A percentile compares a stretch with the other conserved stretches of the same genome.
Evolutionary conservation across 345 rosid species (phyloP).

Genomic region (Mangifera indica): DNA sequence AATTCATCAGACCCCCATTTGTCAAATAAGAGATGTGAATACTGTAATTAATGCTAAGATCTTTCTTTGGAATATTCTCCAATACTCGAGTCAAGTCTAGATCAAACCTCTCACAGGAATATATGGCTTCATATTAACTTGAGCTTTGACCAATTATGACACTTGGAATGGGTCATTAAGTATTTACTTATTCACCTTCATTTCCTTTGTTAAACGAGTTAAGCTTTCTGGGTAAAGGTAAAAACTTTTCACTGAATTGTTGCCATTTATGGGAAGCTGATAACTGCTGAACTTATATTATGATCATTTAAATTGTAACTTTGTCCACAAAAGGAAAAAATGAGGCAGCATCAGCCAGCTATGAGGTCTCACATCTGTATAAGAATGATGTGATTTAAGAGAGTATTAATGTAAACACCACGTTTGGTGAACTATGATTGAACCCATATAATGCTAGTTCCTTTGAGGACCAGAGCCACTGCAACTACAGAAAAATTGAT

Average conservation of each 20-base stretch:
- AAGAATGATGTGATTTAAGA: conserved; percentile 20
- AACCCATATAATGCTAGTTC: conserved; percentile 8
- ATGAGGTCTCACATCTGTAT: background rate
- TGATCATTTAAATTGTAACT: background rate
- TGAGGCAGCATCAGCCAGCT: background rate
- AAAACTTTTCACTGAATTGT: background rate
- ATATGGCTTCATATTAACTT: too few species aligned
- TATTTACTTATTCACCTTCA: background rate
- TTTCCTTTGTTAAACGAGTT: background rate
- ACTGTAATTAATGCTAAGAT: background rate
- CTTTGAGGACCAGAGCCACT: conserved; percentile 14
- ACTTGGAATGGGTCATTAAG: too few species aligned
- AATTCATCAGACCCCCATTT: background rate
- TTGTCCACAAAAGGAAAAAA: background rate
- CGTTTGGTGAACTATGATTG: conserved; percentile 16
- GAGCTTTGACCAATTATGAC: too few species aligned
- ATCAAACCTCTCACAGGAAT: too few species aligned
- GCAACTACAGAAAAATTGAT: background rate
- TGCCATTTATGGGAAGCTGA: too few species aligned
- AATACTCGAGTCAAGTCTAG: too few species aligned
- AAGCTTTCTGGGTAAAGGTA: too few species aligned
- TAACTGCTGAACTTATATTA: background rate
- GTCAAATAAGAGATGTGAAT: background rate
- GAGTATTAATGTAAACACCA: conserved; percentile 3
- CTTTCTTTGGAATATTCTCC: background rate